These are phyloP conservation scores for Talaromyces wortmannii DNA, from an alignment of 495 filamentous ascomycete species.

Conservation along the genomic window DNA sequence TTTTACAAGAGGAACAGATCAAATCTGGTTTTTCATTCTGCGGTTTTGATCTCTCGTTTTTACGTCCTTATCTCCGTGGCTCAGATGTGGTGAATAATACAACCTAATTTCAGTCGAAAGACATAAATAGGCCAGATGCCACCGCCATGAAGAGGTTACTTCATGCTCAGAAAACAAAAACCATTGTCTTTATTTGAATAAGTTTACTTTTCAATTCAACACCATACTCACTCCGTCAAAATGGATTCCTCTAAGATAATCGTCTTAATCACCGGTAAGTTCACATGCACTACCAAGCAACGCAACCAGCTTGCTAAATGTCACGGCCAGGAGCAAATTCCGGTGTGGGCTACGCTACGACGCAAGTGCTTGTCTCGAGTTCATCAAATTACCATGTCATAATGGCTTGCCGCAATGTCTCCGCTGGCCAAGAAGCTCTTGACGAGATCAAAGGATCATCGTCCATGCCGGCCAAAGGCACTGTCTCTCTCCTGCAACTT, in stretches of 20 bases:
- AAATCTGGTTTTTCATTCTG: too few relatives aligned
- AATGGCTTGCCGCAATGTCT: neutral
- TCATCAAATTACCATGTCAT: neutral
- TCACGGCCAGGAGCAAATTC: neutral
- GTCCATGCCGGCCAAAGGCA: neutral
- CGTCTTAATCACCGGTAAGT: neutral
- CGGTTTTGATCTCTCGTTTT: too few relatives aligned
- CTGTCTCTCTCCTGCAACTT: constrained; percentile 16
- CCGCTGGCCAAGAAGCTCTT: constrained; percentile 2
- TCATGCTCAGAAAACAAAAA: too few relatives aligned
- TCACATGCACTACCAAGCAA: neutral
- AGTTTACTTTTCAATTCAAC: neutral
- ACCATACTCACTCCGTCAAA: neutral
- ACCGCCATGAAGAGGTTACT: too few relatives aligned
- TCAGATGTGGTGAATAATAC: too few relatives aligned
- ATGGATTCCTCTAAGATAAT: neutral
- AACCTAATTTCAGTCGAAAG: too few relatives aligned
- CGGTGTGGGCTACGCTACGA: neutral
- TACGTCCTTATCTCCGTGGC: too few relatives aligned
- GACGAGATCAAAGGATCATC: neutral
- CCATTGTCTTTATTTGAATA: neutral
- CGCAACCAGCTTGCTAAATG: too few relatives aligned
- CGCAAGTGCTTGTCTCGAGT: neutral
- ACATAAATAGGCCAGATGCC: too few relatives aligned
- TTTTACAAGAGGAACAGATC: too few relatives aligned